Evolutionary conservation across 805 yeast genomes (phyloP).

Genomic region (Kregervanrija pseudodelftensis): DNA sequence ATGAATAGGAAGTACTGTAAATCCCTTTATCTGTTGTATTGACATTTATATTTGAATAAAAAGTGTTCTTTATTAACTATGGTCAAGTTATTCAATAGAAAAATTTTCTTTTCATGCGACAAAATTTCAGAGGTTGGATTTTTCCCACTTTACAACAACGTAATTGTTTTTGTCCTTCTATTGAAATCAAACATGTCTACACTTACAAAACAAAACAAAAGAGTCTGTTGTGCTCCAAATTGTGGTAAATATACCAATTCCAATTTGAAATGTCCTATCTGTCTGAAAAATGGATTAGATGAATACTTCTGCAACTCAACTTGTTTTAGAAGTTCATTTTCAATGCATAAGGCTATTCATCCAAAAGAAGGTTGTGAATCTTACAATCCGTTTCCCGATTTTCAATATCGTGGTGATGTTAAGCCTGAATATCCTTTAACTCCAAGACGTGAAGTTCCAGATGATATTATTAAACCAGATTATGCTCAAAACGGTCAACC

Average conservation of each 20-base stretch:
- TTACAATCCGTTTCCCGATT: conserved; percentile 84
- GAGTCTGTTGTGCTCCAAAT: conserved; percentile 62
- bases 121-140: too few relatives aligned
- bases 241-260: conserved; percentile 82
- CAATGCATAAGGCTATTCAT: conserved; percentile 71
- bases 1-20: conserved; percentile 41
- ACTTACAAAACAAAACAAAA: background rate
- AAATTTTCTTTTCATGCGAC: too few relatives aligned
- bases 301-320: conserved; percentile 73
- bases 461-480: conserved; percentile 68
- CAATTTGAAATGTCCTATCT: conserved; percentile 81
- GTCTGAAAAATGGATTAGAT: conserved; percentile 63
- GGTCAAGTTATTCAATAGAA: too few relatives aligned
- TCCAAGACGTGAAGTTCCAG: conserved; percentile 66
- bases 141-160: too few relatives aligned
- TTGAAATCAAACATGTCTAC: background rate
- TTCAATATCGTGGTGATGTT: conserved; percentile 63
- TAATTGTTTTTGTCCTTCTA: background rate
- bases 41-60: background rate
- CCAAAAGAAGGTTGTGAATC: conserved; percentile 48
- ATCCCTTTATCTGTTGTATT: conserved; percentile 47
- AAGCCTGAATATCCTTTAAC: conserved; percentile 79
- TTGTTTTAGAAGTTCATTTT: conserved; percentile 73
- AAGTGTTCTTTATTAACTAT: background rate
- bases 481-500: conserved; percentile 81